A percentile compares a stretch with the other conserved stretches of the same genome.
phyloP scores from a whole-genome alignment of 441 rosid species.

The Manihot esculenta region DNA sequence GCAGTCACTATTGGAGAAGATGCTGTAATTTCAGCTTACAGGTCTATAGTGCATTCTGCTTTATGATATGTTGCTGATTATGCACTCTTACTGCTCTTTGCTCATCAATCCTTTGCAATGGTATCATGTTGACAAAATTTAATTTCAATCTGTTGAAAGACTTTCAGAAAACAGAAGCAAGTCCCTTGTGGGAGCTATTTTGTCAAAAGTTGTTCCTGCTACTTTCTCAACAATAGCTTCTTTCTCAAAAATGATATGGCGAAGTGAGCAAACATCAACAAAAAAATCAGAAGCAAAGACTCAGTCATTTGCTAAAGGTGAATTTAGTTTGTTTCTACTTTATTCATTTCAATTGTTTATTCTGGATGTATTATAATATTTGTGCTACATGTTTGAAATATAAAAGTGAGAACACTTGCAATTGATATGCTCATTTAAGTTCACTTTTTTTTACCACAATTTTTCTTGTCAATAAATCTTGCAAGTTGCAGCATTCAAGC shows the following conservation, averaged over 20 bases:
- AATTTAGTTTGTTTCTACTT: constrained; percentile 20
- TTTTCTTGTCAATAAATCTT: background rate
- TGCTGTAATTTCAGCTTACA: constrained; percentile 91
- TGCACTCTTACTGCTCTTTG: background rate
- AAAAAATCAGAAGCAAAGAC: constrained; percentile 62
- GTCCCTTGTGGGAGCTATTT: constrained; percentile 84
- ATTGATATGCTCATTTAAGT: background rate
- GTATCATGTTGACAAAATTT: constrained; percentile 19
- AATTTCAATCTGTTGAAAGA: constrained; percentile 37
- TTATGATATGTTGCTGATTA: background rate
- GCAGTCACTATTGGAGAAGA: constrained; percentile 91
- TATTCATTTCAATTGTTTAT: constrained; percentile 4
- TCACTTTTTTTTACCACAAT: background rate
- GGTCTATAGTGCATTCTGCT: constrained; percentile 40
- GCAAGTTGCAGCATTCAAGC: background rate
- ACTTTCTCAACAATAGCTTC: constrained; percentile 86
- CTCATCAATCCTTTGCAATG: background rate
- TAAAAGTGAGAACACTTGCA: background rate
- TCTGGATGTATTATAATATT: background rate
- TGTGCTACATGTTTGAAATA: background rate
- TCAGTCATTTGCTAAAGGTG: constrained; percentile 87
- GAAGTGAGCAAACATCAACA: constrained; percentile 58
- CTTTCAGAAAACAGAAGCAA: constrained; percentile 88
- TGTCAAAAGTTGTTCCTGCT: constrained; percentile 90
- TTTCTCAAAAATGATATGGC: constrained; percentile 87